Percentiles rank a stretch among this genome's conserved stretches.
phyloP scores from a whole-genome alignment of 805 yeast species.

The Candida nonsorbophila region DNA sequence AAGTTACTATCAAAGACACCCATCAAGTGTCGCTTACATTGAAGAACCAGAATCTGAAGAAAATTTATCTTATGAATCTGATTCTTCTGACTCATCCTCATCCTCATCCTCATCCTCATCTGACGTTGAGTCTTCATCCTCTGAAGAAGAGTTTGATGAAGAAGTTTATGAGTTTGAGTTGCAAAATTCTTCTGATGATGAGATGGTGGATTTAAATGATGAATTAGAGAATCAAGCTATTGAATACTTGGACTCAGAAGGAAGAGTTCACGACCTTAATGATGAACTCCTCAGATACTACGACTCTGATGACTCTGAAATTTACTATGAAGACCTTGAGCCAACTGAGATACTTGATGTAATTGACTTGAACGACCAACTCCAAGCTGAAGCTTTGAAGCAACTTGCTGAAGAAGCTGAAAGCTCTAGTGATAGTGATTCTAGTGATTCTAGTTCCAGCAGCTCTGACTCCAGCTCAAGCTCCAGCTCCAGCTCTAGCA shows the following conservation, averaged over 20 bases:
- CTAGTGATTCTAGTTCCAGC: constrained; percentile 1
- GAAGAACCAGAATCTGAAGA: constrained; percentile 40
- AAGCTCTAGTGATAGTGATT: constrained; percentile 1
- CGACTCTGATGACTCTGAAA: constrained; percentile 13
- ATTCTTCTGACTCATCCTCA: neutral
- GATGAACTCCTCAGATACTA: constrained; percentile 23
- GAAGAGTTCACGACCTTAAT: constrained; percentile 21
- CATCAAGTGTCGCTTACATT: constrained; percentile 30
- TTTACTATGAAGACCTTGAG: constrained; percentile 11
- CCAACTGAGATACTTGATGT: constrained; percentile 28
- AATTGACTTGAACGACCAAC: constrained; percentile 34
- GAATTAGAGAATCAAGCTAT: constrained; percentile 26
- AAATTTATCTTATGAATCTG: constrained; percentile 11
- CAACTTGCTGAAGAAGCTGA: constrained; percentile 1
- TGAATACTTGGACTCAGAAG: constrained; percentile 19
- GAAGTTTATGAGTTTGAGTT: constrained; percentile 28
- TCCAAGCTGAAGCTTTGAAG: constrained; percentile 26
- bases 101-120: constrained; percentile 1
- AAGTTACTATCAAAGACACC: constrained; percentile 29
- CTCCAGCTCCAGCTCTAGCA: too few relatives aligned
- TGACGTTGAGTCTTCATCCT: constrained; percentile 1
- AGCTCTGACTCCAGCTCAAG: constrained; percentile 7
- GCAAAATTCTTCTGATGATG: constrained; percentile 10
- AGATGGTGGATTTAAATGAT: constrained; percentile 25
- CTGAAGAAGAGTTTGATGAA: constrained; percentile 11